Evolutionary conservation across 768 basidiomycete species (phyloP), one percentile per base, ranked within the genome.

Genomic region (Tubosaeta sp.): DNA sequence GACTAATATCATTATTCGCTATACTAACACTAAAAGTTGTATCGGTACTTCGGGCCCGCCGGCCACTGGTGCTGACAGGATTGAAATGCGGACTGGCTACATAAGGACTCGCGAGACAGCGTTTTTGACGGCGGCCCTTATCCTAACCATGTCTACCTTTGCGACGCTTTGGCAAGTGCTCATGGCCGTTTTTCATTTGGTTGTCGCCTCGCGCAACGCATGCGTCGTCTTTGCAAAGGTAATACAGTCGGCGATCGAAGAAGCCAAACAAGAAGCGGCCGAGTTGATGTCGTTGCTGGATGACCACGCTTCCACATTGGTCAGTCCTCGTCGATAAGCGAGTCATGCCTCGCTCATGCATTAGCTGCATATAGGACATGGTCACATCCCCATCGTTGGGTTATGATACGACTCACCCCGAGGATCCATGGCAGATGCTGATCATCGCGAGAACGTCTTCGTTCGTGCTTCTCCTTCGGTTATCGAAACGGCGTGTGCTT

Each of bases 381-480:
- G 32, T 51, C 44, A 52, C 46, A 21, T 50, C 44, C 16, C 12
- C 36, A 25, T 36, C 49, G 39, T 30, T 38, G 35, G 25, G 46
- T 0, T 14, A 11, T 0, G 47, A 51, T 4, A n/a, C 13, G 0
- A 4, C 22, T 10, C 44, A 18, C 14, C 9, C 52, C 5, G 27
- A 32, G 18, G 36, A 14, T 4, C 41, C 46, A 5, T 55, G 53
- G 55, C 48, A 55, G 21, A 62, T 62, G 58, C 16, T 64, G 40
- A 44, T 65, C 52, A 46, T 64, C 45, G 55, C 55, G 11, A 55
- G 46, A 21, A 19, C 36, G n/a, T 53, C 57, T 1, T 53, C 63
- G 31, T 63, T 59, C 19, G 52, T 62, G 44, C 46, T 63, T 14
- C 48, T 63, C 25, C 1, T 64, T 7, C 52, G 60, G 18, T 24